These are phyloP conservation scores for Aspergillus affinis DNA, from an alignment of 495 filamentous ascomycete species.

Conservation along the genomic window DNA sequence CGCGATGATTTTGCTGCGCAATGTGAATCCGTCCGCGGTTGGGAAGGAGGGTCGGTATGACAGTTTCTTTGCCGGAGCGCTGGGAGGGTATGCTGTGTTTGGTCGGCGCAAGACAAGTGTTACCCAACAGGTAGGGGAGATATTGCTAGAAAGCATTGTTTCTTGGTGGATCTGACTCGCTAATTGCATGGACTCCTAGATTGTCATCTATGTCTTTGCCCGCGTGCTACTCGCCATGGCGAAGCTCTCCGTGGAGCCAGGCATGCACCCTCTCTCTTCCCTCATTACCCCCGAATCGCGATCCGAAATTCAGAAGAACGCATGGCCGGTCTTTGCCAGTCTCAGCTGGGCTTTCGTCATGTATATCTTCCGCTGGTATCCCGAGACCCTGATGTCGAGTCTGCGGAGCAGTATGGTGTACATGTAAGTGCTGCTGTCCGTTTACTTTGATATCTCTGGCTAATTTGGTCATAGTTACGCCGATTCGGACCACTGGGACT, in stretches of 20 bases:
- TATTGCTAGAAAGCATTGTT: slow-evolving; percentile 1
- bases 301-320: slow-evolving; percentile 59
- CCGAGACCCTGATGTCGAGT: slow-evolving; percentile 83
- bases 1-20: slow-evolving; percentile 68
- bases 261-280: slow-evolving; percentile 44
- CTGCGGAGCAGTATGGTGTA: slow-evolving; percentile 97
- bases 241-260: slow-evolving; percentile 73
- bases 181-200: slow-evolving; percentile 37
- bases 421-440: slow-evolving; percentile 66
- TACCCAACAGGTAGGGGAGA: slow-evolving; percentile 70
- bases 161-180: not conserved
- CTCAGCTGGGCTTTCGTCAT: slow-evolving; percentile 90
- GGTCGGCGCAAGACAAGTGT: slow-evolving; percentile 79
- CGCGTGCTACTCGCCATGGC: slow-evolving; percentile 82
- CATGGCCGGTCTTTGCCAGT: slow-evolving; percentile 89
- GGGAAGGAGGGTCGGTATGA: slow-evolving; percentile 71
- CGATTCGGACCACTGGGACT: slow-evolving; percentile 82
- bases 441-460: not conserved
- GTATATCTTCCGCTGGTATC: slow-evolving; percentile 91
- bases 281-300: slow-evolving; percentile 44
- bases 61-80: slow-evolving; percentile 82
- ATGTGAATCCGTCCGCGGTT: slow-evolving; percentile 57
- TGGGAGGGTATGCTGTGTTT: slow-evolving; percentile 93
- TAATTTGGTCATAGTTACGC: slow-evolving; percentile 49
- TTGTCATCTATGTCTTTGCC: slow-evolving; percentile 96